Percentiles rank a stretch among this genome's conserved stretches.
These are phyloP conservation scores for Exobasidium rhododendri DNA, from an alignment of 1,284 basidiomycete genomes.

Conservation along the genomic window DNA sequence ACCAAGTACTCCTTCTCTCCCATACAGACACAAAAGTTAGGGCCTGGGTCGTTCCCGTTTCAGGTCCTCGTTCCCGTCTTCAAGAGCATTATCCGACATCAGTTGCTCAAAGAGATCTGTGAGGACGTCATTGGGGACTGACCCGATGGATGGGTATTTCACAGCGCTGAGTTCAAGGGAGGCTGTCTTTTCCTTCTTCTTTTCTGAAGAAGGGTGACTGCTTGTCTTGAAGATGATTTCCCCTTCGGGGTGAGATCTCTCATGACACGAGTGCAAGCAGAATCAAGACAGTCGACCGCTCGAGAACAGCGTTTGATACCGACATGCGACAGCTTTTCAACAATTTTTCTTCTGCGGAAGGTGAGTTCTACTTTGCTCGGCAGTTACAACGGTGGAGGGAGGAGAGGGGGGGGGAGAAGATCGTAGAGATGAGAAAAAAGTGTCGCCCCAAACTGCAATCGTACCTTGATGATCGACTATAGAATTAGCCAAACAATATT, in stretches of 20 bases:
- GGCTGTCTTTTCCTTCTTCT: slow-evolving; percentile 1
- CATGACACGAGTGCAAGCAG: not conserved
- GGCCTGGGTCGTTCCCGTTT: slow-evolving; percentile 10
- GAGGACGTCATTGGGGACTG: not conserved
- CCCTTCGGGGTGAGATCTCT: slow-evolving; percentile 6
- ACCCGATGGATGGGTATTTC: not conserved
- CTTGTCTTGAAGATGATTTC: slow-evolving; percentile 3
- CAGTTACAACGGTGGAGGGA: too few species aligned
- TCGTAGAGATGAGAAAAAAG: slow-evolving; percentile 6
- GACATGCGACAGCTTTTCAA: not conserved
- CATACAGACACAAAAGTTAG: slow-evolving; percentile 11
- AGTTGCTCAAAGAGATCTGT: not conserved
- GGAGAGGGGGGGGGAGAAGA: not conserved
- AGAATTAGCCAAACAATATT: slow-evolving; percentile 7
- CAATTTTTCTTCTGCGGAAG: too few species aligned
- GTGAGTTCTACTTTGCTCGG: too few species aligned
- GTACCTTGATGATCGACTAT: slow-evolving; percentile 10
- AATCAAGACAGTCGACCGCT: not conserved
- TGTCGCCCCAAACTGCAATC: slow-evolving; percentile 10
- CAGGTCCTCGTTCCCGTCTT: slow-evolving; percentile 12
- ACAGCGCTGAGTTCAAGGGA: not conserved
- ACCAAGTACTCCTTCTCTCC: not conserved
- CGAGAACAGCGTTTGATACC: slow-evolving; percentile 4
- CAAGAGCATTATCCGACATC: not conserved
- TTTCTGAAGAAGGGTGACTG: not conserved